Conservation (phyloP, 345 rosid genomes). For the Dipteronia dyeriana region DNA sequence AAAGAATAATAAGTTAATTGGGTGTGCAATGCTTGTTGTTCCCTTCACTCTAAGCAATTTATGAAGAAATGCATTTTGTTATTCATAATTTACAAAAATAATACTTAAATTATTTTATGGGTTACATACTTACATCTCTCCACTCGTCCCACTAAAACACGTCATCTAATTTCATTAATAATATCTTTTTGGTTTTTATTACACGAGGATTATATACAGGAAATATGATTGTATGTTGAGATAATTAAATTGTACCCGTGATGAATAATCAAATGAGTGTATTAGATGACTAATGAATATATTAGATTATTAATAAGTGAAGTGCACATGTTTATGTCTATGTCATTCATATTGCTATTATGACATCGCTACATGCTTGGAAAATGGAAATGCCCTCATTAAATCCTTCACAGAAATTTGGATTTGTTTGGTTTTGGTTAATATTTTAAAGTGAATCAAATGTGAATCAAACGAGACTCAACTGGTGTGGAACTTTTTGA, state of each 20-base stretch:
- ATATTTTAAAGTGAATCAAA: too few relatives aligned
- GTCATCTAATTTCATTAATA: not conserved
- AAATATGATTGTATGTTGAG: not conserved
- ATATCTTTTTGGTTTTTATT: slow-evolving; percentile 10
- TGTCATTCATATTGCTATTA: not conserved
- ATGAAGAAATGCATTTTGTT: not conserved
- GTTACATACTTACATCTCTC: slow-evolving; percentile 15
- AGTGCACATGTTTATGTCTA: slow-evolving; percentile 16
- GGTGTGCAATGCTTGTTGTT: slow-evolving; percentile 6
- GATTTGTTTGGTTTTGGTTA: too few relatives aligned
- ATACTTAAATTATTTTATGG: slow-evolving; percentile 11
- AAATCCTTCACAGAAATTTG: too few relatives aligned
- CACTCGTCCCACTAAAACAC: not conserved
- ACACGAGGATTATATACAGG: slow-evolving; percentile 6
- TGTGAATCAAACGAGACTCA: too few relatives aligned
- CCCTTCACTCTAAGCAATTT: slow-evolving; percentile 15
- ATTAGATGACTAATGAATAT: not conserved
- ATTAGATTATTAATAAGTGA: not conserved
- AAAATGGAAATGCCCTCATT: not conserved
- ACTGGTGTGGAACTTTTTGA: too few relatives aligned
- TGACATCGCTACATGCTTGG: not conserved
- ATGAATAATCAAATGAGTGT: slow-evolving; percentile 4
- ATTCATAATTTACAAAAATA: slow-evolving; percentile 3
- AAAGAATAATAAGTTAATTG: not conserved
- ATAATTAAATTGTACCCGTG: not conserved